These are phyloP conservation scores for Haematococcus lacustris DNA, from an alignment of 139 green algal genomes.

Conservation along the genomic window DNA sequence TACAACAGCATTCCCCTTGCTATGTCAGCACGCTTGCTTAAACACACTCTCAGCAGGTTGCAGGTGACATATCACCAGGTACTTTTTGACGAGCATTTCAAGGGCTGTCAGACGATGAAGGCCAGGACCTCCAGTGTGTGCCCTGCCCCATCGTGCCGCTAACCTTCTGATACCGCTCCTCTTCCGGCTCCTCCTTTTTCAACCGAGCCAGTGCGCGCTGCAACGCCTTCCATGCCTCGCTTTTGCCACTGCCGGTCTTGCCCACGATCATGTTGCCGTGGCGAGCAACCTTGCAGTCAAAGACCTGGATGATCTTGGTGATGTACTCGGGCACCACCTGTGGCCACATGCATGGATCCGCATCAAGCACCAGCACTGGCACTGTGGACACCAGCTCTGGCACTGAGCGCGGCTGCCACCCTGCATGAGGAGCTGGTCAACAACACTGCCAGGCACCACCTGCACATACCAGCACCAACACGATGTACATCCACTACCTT, in stretches of 20 bases:
- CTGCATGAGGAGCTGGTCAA: too few species aligned
- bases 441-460: neutral
- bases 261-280: conserved; percentile 92
- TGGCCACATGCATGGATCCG: too few species aligned
- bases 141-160: neutral
- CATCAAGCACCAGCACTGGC: too few species aligned
- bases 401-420: too few species aligned
- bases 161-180: conserved; percentile 61
- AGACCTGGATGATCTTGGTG: conserved; percentile 84
- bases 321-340: conserved; percentile 74
- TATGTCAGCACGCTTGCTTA: too few species aligned
- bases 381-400: too few species aligned
- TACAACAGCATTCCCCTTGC: too few species aligned
- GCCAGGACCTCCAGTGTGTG: too few species aligned
- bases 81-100: too few species aligned
- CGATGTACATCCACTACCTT: neutral
- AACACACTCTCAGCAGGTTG: too few species aligned
- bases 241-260: conserved; percentile 77
- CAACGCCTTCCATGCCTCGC: conserved; percentile 69
- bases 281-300: conserved; percentile 82
- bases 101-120: too few species aligned
- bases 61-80: too few species aligned
- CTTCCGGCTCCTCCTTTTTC: conserved; percentile 47
- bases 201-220: conserved; percentile 55
- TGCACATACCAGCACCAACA: neutral